These are phyloP conservation scores for Ochetophila trinervis DNA, from an alignment of 306 rosid species.

Conservation along the genomic window DNA sequence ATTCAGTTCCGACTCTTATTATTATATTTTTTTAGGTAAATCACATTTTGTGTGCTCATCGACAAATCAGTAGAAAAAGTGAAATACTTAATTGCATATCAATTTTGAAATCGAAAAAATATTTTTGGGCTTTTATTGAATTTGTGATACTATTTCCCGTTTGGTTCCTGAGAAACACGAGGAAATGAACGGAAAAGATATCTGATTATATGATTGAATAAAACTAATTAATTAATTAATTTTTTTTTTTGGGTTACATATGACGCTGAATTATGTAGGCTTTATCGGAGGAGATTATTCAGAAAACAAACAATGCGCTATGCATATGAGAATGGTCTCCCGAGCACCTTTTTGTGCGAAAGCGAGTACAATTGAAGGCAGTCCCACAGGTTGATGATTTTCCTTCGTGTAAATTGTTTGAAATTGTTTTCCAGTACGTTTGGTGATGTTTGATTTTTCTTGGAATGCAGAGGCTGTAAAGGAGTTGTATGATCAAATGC, in stretches of 20 bases:
- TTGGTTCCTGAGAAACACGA: constrained; percentile 11
- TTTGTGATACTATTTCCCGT: neutral
- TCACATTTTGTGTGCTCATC: neutral
- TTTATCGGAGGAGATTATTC: constrained; percentile 21
- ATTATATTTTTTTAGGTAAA: neutral
- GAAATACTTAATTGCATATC: neutral
- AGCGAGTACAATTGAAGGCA: constrained; percentile 29
- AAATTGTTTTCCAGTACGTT: constrained; percentile 18
- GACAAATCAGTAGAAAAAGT: neutral
- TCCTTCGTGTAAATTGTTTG: constrained; percentile 1
- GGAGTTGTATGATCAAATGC: constrained; percentile 70
- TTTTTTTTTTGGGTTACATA: neutral
- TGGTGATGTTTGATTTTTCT: constrained; percentile 4
- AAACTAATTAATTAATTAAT: neutral
- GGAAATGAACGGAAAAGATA: constrained; percentile 4
- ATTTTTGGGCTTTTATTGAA: neutral
- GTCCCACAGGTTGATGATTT: constrained; percentile 54
- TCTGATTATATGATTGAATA: neutral
- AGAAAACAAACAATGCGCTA: constrained; percentile 25
- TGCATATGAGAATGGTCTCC: constrained; percentile 25
- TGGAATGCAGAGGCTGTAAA: constrained; percentile 64
- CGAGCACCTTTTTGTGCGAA: constrained; percentile 52
- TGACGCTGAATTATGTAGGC: constrained; percentile 39
- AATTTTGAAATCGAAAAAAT: neutral
- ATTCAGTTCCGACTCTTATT: neutral